Base-by-base conservation (phyloP, 768 basidiomycete species). In the Hygrophorus russula region DNA sequence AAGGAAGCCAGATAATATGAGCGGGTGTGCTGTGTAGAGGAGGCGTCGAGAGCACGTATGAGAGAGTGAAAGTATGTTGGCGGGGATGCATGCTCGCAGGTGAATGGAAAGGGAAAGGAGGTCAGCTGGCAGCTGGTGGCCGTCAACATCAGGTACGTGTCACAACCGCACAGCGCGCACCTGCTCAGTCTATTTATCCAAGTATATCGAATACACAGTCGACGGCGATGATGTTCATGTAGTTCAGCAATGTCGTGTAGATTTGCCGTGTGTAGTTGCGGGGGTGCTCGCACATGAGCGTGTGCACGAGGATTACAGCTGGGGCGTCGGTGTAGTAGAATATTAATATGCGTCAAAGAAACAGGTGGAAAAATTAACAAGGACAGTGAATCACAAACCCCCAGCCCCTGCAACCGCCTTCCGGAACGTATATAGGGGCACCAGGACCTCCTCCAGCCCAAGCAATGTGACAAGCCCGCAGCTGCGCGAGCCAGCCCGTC, bases 221-320 rank as follows among this genome's bases (percentile, higher is more conserved):
- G 10, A 81, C 73, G 0, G 86, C 80, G 38, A 90, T 64, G 33
- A 93, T 71, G 54, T 79, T 90, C 10, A 80, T 72, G 51, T 78
- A 76, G 47, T 80, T 79, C 46, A 89, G 70, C 0, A 88, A 76
- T 0, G 94, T 97, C 2, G 91, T 96, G 63, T 91, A 97, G 40
- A 97, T 87, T 2, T 90, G 75, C 19, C 93, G 73, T 0, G 91
- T 90, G 60, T 93, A 98, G 58, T 97, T 97, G 50, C 94, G 62
- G 15, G 97, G 66, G 60, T 91, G 94, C 49, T 85, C 76, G 10
- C 82, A 78, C 36, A 94, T 70, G 8, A 87, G 65, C 1, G 72
- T 68, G 12, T 68, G 81, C 13, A 80, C 81, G 31, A 96, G 63
- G 4, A 96, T 59, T 4, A 88, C 86, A 36, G 93, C 93, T 75